Conservation (phyloP, 2,329 filamentous ascomycete genomes). For the Colletotrichum paranaense region DNA sequence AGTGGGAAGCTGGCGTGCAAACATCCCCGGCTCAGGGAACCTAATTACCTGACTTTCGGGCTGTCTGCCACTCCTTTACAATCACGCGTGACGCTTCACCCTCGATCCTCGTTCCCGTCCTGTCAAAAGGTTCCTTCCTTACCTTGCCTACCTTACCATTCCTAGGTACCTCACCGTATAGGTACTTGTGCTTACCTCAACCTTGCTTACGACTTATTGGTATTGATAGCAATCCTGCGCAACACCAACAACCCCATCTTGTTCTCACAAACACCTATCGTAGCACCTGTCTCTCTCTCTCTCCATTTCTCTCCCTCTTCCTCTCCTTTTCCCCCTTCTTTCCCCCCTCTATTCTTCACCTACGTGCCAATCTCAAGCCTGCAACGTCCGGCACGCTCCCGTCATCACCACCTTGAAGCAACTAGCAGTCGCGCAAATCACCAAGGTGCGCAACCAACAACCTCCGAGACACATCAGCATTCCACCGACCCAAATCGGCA, state of each 20-base stretch:
- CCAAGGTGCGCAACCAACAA: not conserved
- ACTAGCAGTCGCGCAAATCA: not conserved
- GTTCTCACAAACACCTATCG: not conserved
- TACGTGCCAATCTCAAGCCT: not conserved
- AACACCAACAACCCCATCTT: not conserved
- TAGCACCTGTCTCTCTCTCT: not conserved
- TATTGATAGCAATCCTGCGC: not conserved
- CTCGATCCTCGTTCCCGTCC: not conserved
- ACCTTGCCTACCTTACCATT: too few species aligned
- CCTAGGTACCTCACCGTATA: too few species aligned
- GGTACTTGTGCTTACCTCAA: too few species aligned
- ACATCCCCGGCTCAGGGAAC: not conserved
- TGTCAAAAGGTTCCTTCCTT: too few species aligned
- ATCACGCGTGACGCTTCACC: not conserved
- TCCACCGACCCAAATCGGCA: slow-evolving; percentile 18
- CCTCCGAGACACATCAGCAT: slow-evolving; percentile 20
- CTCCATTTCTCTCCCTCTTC: not conserved
- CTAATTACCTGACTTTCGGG: not conserved
- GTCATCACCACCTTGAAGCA: not conserved
- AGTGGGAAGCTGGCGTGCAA: not conserved
- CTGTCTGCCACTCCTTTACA: not conserved
- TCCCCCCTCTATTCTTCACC: not conserved
- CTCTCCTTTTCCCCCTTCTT: not conserved
- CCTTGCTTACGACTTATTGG: too few species aligned
- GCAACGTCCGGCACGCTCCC: not conserved